Conservation (phyloP, 768 basidiomycete genomes). For the Nidula microcarpa region DNA sequence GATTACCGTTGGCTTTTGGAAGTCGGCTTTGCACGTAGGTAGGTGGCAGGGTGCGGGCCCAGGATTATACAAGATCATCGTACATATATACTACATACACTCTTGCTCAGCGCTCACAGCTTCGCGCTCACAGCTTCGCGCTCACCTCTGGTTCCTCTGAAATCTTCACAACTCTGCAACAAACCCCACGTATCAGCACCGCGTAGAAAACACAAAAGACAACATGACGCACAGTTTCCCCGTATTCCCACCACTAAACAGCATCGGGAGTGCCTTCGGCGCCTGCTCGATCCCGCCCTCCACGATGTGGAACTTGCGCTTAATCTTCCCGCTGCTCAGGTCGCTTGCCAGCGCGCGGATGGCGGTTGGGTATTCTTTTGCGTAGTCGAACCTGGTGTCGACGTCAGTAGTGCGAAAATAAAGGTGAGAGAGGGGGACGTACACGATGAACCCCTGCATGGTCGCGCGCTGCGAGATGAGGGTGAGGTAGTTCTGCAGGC, state of each 20-base stretch:
- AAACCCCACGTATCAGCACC: constrained; percentile 1
- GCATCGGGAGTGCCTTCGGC: constrained; percentile 61
- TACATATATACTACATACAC: background rate
- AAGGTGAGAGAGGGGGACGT: constrained; percentile 14
- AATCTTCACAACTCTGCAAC: constrained; percentile 54
- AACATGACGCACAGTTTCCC: constrained; percentile 61
- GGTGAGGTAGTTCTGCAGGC: constrained; percentile 61
- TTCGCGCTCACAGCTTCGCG: constrained; percentile 28
- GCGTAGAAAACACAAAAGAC: background rate
- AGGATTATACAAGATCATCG: no score
- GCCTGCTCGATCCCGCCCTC: constrained; percentile 71
- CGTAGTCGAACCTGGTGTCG: constrained; percentile 70
- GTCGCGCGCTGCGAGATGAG: constrained; percentile 77
- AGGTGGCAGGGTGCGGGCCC: no score
- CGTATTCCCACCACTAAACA: constrained; percentile 75
- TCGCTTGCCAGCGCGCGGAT: constrained; percentile 52
- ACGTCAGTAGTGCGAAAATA: background rate
- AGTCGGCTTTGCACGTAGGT: no score
- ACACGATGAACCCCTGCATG: constrained; percentile 85
- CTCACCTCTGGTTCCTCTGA: constrained; percentile 31
- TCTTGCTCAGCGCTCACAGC: background rate
- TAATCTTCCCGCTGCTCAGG: constrained; percentile 66
- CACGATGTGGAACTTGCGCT: constrained; percentile 77
- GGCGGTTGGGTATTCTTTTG: constrained; percentile 52
- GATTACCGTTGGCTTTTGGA: no score